phyloP scores from a whole-genome alignment of 768 basidiomycete genomes.

The Suillus ampliporus region DNA sequence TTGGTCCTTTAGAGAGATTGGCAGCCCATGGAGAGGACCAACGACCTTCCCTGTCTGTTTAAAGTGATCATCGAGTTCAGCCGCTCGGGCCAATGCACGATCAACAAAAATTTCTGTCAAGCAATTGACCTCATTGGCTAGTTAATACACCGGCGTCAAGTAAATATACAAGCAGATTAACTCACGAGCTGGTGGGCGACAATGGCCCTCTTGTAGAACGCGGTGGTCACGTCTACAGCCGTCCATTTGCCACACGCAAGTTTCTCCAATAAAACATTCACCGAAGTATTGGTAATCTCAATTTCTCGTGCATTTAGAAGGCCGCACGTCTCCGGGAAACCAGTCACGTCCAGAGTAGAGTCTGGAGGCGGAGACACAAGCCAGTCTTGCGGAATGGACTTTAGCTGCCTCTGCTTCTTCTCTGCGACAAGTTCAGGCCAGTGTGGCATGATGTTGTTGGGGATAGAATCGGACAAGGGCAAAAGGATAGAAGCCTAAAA shows the following conservation, averaged over 20 bases:
- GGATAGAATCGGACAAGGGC: background rate
- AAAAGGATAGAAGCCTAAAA: background rate
- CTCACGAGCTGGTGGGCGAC: constrained; percentile 79
- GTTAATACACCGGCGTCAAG: background rate
- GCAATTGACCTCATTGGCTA: constrained; percentile 66
- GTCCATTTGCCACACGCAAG: constrained; percentile 62
- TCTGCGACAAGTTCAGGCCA: constrained; percentile 62
- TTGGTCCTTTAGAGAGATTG: constrained; percentile 45
- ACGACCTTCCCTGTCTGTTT: constrained; percentile 64
- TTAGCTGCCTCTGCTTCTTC: constrained; percentile 57
- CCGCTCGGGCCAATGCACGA: too few relatives aligned
- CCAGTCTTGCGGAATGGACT: constrained; percentile 70
- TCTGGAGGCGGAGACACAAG: constrained; percentile 51
- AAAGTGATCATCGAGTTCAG: constrained; percentile 43
- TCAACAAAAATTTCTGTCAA: constrained; percentile 80
- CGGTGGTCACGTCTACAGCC: constrained; percentile 68
- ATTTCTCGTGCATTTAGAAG: constrained; percentile 61
- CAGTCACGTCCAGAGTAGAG: constrained; percentile 54
- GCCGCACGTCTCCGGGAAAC: constrained; percentile 59
- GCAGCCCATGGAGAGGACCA: constrained; percentile 78
- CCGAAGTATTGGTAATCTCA: constrained; percentile 58
- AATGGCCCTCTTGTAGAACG: constrained; percentile 78
- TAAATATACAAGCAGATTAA: background rate
- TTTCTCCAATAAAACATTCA: constrained; percentile 53
- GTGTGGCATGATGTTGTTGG: constrained; percentile 6